Evolutionary conservation across 306 rosid genomes (phyloP).

Genomic region (Datisca glomerata): DNA sequence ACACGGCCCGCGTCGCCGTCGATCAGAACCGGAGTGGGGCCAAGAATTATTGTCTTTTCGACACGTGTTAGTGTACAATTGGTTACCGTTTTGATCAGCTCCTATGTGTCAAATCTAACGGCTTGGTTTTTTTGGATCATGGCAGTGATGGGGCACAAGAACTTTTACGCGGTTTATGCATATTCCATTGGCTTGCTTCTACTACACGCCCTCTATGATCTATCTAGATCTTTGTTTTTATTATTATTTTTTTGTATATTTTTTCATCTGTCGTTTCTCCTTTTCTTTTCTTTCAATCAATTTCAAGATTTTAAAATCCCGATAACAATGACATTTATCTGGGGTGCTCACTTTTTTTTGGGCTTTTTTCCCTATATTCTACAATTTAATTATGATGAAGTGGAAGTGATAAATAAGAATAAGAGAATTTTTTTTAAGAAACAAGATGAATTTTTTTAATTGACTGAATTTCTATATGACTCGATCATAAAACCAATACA

Average conservation of each 20-base stretch:
- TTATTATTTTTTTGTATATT: not conserved
- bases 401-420: too few species aligned
- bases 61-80: not conserved
- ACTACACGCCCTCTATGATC: conserved; percentile 33
- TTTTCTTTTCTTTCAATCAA: not conserved
- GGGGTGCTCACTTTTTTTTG: too few species aligned
- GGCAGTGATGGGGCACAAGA: conserved; percentile 39
- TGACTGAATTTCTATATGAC: too few species aligned
- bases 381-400: too few species aligned
- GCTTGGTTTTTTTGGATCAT: conserved; percentile 14
- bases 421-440: too few species aligned
- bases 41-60: too few species aligned
- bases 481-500: too few species aligned
- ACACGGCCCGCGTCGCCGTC: conserved; percentile 15
- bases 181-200: conserved; percentile 36
- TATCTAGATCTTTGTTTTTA: too few species aligned
- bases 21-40: too few species aligned
- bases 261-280: not conserved
- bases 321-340: too few species aligned
- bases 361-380: too few species aligned
- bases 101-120: conserved; percentile 32
- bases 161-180: conserved; percentile 66
- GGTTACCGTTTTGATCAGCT: not conserved
- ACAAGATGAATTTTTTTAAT: too few species aligned
- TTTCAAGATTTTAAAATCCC: not conserved